Evolutionary conservation across 83 land plant species (phyloP).

Genomic region (Larix sibirica): DNA sequence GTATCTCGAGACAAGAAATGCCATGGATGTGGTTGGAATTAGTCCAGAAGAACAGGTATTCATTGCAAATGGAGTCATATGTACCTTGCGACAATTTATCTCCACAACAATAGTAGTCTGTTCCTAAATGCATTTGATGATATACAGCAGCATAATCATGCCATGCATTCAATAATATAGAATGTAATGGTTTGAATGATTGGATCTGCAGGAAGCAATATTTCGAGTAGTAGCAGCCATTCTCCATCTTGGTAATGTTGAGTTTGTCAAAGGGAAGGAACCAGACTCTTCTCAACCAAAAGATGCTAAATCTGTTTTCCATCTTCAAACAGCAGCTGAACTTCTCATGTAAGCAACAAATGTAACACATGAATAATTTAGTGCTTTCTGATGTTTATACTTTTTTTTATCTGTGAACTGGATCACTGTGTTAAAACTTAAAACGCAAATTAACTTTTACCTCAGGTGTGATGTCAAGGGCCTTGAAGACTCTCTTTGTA

Average conservation of each 20-base stretch:
- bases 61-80: neutral
- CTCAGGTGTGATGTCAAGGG: conserved; percentile 89
- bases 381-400: neutral
- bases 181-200: neutral
- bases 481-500: conserved; percentile 85
- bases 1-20: conserved; percentile 85
- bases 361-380: neutral
- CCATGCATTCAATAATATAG: neutral
- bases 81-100: neutral
- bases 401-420: neutral
- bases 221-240: conserved; percentile 90
- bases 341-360: conserved; percentile 62
- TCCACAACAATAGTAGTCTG: neutral
- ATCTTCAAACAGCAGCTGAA: conserved; percentile 84
- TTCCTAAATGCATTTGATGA: neutral
- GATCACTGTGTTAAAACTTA: neutral
- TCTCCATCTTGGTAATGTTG: conserved; percentile 85
- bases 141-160: neutral
- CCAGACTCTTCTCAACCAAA: conserved; percentile 75
- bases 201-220: conserved; percentile 77
- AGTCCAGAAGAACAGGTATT: conserved; percentile 82
- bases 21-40: conserved; percentile 97
- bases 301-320: conserved; percentile 71
- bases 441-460: neutral
- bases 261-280: conserved; percentile 79